phyloP scores from a whole-genome alignment of 2,329 filamentous ascomycete genomes.

The Grosmannia clavigera region DNA sequence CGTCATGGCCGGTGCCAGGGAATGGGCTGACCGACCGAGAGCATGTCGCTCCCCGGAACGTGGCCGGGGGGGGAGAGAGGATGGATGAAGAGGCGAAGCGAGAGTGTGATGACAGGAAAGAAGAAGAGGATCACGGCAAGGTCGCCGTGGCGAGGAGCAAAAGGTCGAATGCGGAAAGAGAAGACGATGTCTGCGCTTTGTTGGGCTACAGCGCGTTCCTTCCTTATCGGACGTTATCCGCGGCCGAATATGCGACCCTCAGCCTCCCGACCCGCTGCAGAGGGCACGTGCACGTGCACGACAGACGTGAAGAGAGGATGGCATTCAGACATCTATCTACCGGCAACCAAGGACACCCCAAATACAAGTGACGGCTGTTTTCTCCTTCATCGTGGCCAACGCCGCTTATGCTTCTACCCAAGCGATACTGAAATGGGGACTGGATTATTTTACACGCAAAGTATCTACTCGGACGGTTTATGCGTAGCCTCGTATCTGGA shows the following conservation, averaged over 20 bases:
- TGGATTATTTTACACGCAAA: not conserved
- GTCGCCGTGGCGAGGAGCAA: too few relatives aligned
- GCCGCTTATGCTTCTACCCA: not conserved
- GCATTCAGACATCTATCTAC: constrained; percentile 7
- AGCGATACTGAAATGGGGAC: not conserved
- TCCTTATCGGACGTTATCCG: not conserved
- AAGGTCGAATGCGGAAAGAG: too few relatives aligned
- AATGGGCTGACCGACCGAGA: not conserved
- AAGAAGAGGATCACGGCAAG: too few relatives aligned
- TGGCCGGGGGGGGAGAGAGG: not conserved
- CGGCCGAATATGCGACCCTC: constrained; percentile 8
- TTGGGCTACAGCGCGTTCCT: too few relatives aligned
- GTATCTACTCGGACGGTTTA: not conserved
- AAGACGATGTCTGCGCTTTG: too few relatives aligned
- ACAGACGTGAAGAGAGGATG: constrained; percentile 8
- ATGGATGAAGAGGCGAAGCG: too few relatives aligned
- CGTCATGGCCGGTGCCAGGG: not conserved
- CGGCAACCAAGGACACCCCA: not conserved
- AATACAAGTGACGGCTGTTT: not conserved
- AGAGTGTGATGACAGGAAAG: too few relatives aligned
- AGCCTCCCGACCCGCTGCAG: not conserved
- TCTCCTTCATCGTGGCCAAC: not conserved
- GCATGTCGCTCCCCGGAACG: not conserved
- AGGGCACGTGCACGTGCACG: not conserved
- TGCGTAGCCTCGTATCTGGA: constrained; percentile 13